Base-by-base conservation (phyloP, 164 flowering plant genomes). In the Tetrastigma voinierianum region DNA sequence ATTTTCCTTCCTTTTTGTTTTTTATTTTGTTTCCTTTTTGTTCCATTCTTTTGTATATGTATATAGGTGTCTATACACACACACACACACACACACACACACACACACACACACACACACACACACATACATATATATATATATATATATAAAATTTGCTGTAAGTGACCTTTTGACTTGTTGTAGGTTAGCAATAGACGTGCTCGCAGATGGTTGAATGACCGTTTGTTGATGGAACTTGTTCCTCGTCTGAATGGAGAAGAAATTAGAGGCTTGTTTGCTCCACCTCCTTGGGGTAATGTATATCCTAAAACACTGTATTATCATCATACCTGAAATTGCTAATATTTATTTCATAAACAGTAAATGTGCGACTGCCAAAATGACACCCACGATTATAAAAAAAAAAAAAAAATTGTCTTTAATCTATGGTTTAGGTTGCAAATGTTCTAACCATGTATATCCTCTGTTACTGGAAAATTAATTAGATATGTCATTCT, bases 271-370 rank as follows among this genome's bases (percentile, higher is more conserved):
- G 97, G 98, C 70, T 79, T 94, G 68, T 94, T 94, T 82, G 93
- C 98, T 70, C 97, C 98, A 44, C 98, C 98, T 54, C 98, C 98
- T 18, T 91, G 91, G 91, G 98, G 98, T 93, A 87, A 77, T 65
- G 24, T 32, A 56, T 52, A 58, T 67, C 19, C 32, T 11, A 40
- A 51, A 43, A 43, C 47, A 2, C 19, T 11, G 15, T 60, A 18
- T 66, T 19, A 9, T 21, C 20, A 32, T 32, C 40, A 32, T 32
- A 3, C 40, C 3, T 32, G 40, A 32, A 32, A 32, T 32, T 32
- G 40, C 40, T 32, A 32, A 32, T 32, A 32, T 32, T 32, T 32
- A 4, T 32, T 32, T 32, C 40, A 32, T 32, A 32, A 32, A 32
- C 40, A 32, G 40, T 32, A 32, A 32, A 20, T 62, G 16, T 55